phyloP scores from a whole-genome alignment of 2,329 filamentous ascomycete species.

The Cladophialophora carrionii region DNA sequence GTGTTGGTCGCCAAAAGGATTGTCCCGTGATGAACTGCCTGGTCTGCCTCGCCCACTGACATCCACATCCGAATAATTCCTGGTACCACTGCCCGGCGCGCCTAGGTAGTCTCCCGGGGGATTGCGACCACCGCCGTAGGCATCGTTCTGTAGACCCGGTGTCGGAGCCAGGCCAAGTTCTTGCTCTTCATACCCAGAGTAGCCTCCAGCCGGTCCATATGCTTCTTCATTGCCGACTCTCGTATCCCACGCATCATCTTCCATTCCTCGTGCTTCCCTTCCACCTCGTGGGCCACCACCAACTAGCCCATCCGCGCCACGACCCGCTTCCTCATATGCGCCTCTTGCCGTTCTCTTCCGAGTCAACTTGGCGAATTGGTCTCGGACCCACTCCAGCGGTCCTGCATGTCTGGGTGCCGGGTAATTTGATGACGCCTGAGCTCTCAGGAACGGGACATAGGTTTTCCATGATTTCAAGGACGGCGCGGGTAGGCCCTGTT shows the following conservation, averaged over 20 bases:
- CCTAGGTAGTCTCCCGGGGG: conserved; percentile 45
- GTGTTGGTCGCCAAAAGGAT: conserved; percentile 74
- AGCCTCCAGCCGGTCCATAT: conserved; percentile 57
- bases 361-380: conserved; percentile 66
- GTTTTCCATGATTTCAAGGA: conserved; percentile 47
- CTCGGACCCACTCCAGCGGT: conserved; percentile 72
- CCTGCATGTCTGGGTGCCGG: conserved; percentile 63
- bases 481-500: conserved; percentile 72
- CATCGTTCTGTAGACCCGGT: conserved; percentile 43
- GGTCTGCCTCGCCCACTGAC: conserved; percentile 52
- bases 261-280: conserved; percentile 62
- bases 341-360: conserved; percentile 69
- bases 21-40: conserved; percentile 42
- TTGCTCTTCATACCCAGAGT: conserved; percentile 70
- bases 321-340: conserved; percentile 66
- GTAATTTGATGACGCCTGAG: conserved; percentile 48
- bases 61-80: conserved; percentile 15
- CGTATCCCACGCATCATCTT: conserved; percentile 86
- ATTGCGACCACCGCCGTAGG: conserved; percentile 47
- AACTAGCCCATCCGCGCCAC: conserved; percentile 41
- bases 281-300: conserved; percentile 54
- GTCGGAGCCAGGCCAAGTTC: conserved; percentile 63
- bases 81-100: conserved; percentile 46
- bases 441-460: conserved; percentile 71
- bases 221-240: conserved; percentile 69